Conservation (phyloP, 2,329 filamentous ascomycete genomes). For the Epicoccum nigrum region DNA sequence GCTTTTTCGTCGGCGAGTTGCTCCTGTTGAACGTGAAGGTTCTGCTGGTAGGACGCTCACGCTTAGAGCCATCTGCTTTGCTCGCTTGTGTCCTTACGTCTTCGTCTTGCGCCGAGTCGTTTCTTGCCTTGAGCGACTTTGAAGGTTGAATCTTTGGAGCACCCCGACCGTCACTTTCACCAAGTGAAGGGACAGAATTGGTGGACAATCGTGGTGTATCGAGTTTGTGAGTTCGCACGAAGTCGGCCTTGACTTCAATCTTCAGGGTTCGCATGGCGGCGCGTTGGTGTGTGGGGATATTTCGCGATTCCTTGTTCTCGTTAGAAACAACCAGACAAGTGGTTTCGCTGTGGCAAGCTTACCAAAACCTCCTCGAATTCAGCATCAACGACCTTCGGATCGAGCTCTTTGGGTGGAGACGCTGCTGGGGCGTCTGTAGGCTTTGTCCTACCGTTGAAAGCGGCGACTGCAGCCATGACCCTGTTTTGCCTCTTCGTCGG, state of each 20-base stretch:
- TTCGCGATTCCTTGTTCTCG: slow-evolving; percentile 73
- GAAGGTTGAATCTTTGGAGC: slow-evolving; percentile 49
- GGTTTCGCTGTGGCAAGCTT: slow-evolving; percentile 48
- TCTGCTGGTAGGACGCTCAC: slow-evolving; percentile 66
- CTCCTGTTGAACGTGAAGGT: slow-evolving; percentile 80
- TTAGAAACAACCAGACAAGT: slow-evolving; percentile 29
- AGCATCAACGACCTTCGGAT: slow-evolving; percentile 64
- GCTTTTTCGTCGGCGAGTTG: slow-evolving; percentile 77
- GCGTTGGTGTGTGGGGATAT: slow-evolving; percentile 91
- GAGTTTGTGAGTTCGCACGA: slow-evolving; percentile 86
- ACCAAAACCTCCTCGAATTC: slow-evolving; percentile 68
- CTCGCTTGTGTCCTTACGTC: slow-evolving; percentile 27
- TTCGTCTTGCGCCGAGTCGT: slow-evolving; percentile 37
- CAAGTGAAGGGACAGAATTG: slow-evolving; percentile 48
- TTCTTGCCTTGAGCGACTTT: slow-evolving; percentile 44
- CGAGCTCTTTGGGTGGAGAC: slow-evolving; percentile 47
- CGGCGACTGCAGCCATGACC: slow-evolving; percentile 69
- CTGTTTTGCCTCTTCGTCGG: slow-evolving; percentile 54
- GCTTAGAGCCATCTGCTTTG: slow-evolving; percentile 41
- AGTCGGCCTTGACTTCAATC: slow-evolving; percentile 90
- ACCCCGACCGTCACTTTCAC: slow-evolving; percentile 35
- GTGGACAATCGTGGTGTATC: slow-evolving; percentile 57
- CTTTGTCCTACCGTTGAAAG: slow-evolving; percentile 62
- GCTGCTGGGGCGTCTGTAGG: slow-evolving; percentile 39
- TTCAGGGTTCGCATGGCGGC: slow-evolving; percentile 93